phyloP scores from a whole-genome alignment of 306 rosid genomes.

The Acacia confusa region DNA sequence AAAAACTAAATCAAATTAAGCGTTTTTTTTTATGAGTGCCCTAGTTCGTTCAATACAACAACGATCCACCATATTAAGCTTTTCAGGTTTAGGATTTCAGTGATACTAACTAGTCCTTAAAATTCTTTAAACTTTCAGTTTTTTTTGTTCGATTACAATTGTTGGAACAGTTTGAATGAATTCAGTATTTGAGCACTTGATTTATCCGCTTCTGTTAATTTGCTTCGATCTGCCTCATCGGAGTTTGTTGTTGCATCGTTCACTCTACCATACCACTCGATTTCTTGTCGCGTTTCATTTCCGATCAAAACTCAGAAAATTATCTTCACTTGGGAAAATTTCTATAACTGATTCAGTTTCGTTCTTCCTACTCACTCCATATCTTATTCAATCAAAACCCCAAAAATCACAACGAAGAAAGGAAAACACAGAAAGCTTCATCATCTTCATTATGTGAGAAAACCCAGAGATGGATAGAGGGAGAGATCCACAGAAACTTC shows the following conservation, averaged over 20 bases:
- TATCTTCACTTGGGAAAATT: no score
- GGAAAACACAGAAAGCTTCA: no score
- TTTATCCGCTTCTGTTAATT: not conserved
- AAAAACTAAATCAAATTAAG: no score
- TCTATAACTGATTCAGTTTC: no score
- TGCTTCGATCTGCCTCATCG: not conserved
- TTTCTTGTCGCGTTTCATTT: not conserved
- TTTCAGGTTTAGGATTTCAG: not conserved
- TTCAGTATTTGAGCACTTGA: not conserved
- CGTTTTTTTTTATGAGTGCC: constrained; percentile 11
- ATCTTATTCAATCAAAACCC: no score
- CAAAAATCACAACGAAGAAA: no score
- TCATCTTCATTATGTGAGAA: no score
- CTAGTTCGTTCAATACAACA: constrained; percentile 40
- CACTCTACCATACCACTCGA: not conserved
- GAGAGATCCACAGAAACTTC: no score
- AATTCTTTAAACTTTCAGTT: no score
- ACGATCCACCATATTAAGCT: constrained; percentile 36
- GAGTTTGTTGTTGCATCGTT: not conserved
- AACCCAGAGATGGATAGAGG: no score
- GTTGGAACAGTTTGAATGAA: not conserved
- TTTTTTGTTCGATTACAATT: not conserved
- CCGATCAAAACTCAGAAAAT: not conserved
- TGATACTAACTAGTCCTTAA: no score
- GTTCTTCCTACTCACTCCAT: no score